These are phyloP conservation scores for Globisporangium cederbergense DNA, from an alignment of 352 stramenopile genomes.

Conservation along the genomic window DNA sequence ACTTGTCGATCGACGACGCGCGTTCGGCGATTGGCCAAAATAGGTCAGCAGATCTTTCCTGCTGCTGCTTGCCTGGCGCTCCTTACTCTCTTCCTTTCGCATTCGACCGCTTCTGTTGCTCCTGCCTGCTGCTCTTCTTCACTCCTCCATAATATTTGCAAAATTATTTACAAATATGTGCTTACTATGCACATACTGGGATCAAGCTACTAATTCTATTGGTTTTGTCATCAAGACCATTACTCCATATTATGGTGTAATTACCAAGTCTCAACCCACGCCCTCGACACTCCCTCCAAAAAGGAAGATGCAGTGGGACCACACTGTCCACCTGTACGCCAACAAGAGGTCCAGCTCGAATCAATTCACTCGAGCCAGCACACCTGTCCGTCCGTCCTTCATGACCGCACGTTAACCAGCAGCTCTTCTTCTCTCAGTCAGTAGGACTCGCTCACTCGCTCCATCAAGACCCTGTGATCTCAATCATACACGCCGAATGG, in stretches of 20 bases:
- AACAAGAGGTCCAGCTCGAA: not conserved
- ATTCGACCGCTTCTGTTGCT: slow-evolving; percentile 2
- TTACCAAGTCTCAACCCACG: not conserved
- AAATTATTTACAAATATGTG: too few species aligned
- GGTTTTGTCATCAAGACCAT: not conserved
- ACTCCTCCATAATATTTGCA: not conserved
- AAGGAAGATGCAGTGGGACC: not conserved
- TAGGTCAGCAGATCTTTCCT: not conserved
- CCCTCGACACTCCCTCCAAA: too few species aligned
- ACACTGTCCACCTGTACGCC: not conserved
- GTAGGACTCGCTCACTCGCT: too few species aligned
- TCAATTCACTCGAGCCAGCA: not conserved
- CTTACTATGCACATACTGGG: too few species aligned
- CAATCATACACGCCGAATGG: too few species aligned
- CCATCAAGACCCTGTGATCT: too few species aligned
- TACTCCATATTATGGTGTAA: not conserved
- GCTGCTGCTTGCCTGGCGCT: not conserved
- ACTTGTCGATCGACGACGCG: too few species aligned
- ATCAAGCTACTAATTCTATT: too few species aligned
- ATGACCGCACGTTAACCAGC: too few species aligned
- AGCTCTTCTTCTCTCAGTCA: too few species aligned
- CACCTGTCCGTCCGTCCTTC: too few species aligned
- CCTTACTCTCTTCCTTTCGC: not conserved
- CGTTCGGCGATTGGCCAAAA: not conserved
- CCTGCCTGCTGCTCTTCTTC: not conserved